Base-by-base conservation (phyloP, 2,329 filamentous ascomycete genomes). In the Curvularia lunata region DNA sequence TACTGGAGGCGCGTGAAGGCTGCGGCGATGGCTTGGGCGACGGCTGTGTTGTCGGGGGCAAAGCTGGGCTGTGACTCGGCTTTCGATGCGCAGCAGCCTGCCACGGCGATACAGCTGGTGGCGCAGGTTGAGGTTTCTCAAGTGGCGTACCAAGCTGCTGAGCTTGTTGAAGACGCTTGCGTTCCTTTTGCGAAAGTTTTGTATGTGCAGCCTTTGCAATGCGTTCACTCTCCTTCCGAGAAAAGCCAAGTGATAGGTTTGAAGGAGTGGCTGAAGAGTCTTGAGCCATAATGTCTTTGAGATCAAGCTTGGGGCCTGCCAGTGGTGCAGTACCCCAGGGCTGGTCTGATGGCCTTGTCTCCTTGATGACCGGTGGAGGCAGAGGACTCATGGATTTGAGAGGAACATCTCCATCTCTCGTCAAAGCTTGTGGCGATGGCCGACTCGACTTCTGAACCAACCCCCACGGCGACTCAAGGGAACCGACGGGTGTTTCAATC, bases 141-240 rank as follows among this genome's bases (percentile, higher is more conserved):
- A 67, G 58, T 5, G 72, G 61, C 5, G 67, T 64, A 16, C 70
- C 71, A 12, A 68, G 63, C 54, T 78, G 75, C 52, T 77, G 74
- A 18, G 69, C 69, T 75, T 80, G 64, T 68, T 74, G 70, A 12
- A 69, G 59, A 43, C 66, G 91, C 79, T 97, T 98, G 21, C 92
- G 88, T 75, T 97, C 93, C 71, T 95, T 96, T 68, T 98, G 95
- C 0, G 93, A 97, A 65, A 96, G 78, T 73, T 91, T 97, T 0
- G 80, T 77, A 37, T 79, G 74, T 25, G 79, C 59, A 70, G 67
- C 70, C 68, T 68, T 76, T 52, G 64, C 69, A 38, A 73, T 75
- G 66, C 70, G 69, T 30, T 71, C 72, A 48, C 62, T 77, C 57
- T 79, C 77, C 50, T 81, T 77, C 23, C 75, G 76, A 6, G 81